Evolutionary conservation across 169 alveolate species (phyloP), one percentile per base, ranked within the genome.

Genomic region (Condylostoma magnum): DNA sequence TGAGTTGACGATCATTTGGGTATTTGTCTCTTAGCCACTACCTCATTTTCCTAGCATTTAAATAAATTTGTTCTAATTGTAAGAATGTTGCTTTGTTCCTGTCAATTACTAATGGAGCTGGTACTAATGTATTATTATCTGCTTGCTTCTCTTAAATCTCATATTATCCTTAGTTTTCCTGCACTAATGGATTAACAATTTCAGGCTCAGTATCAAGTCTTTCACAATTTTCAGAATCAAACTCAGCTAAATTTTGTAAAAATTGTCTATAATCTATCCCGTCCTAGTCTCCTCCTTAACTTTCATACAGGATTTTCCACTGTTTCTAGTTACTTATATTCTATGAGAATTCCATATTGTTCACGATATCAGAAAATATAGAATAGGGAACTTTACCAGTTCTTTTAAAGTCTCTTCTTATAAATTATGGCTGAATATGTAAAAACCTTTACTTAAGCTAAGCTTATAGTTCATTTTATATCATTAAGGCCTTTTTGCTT

Each of bases 321-420:
- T 12, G 10, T 3, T 60, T 60, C 27, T 60, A 52, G 12, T 18
- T 18, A 18, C 33, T 18, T 18, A 60, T 8, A 2, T 1, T 18
- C 12, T 10, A n/a, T 1, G 71, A 55, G 10, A 60, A 33, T 15
- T 60, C 71, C 71, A 60, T 60, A 41, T 60, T 60, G 71, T 60
- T 60, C 36, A 60, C 22, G 22, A 60, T 41, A 25, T 28, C 31
- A 2, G 37, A 31, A 4, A 60, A 60, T 6, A 38, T 12, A 20
- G 36, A 52, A 60, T 38, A 60, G n/a, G 36, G 36, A 12, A 60
- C 57, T 60, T 60, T 60, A 6, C 71, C 56, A n/a, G 52, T 60
- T 41, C 31, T 60, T 1, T 66, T 43, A 46, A 46, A 46, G 33
- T 66, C 75, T 27, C 18, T 18, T 22, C 46, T 41, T 10, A 36